phyloP scores from a whole-genome alignment of 163 green algal genomes.

The Prototheca cutis region DNA sequence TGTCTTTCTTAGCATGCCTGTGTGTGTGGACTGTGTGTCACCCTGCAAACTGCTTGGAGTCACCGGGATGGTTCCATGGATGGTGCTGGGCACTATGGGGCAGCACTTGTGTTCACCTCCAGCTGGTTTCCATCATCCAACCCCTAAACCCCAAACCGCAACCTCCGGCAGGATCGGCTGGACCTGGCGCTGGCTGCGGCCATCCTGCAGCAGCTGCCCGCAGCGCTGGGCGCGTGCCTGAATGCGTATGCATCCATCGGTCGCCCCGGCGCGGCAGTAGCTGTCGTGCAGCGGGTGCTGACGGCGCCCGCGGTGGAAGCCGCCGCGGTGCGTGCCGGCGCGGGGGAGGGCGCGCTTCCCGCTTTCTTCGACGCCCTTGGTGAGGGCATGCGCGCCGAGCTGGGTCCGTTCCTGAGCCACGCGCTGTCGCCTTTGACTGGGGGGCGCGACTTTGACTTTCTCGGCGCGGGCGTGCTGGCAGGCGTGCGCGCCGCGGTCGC shows the following conservation, averaged over 20 bases:
- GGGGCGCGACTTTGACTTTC: slow-evolving; percentile 61
- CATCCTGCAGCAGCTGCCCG: slow-evolving; percentile 20
- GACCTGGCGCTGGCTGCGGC: slow-evolving; percentile 29
- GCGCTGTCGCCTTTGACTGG: slow-evolving; percentile 22
- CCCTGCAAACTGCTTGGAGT: too few species aligned
- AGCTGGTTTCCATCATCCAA: too few species aligned
- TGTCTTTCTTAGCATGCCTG: too few species aligned
- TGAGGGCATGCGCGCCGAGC: slow-evolving; percentile 8
- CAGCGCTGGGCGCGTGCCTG: slow-evolving; percentile 57
- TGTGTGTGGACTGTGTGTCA: too few species aligned
- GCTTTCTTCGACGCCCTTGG: slow-evolving; percentile 29
- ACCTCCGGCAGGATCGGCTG: too few species aligned
- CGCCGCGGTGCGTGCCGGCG: slow-evolving; percentile 11
- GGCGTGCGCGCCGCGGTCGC: slow-evolving; percentile 57
- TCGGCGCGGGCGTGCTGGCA: slow-evolving; percentile 61
- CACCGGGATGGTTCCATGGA: too few species aligned
- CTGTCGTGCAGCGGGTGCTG: slow-evolving; percentile 30
- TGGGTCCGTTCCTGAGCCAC: slow-evolving; percentile 40
- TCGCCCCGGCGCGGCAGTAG: slow-evolving; percentile 3
- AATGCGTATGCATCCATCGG: slow-evolving; percentile 68
- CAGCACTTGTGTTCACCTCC: too few species aligned
- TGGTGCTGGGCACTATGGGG: too few species aligned
- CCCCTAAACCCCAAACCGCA: too few species aligned
- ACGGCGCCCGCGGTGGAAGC: slow-evolving; percentile 49
- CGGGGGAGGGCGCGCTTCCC: slow-evolving; percentile 18